Evolutionary conservation across 768 basidiomycete genomes (phyloP).

Genomic region (Calvatia gigantea): DNA sequence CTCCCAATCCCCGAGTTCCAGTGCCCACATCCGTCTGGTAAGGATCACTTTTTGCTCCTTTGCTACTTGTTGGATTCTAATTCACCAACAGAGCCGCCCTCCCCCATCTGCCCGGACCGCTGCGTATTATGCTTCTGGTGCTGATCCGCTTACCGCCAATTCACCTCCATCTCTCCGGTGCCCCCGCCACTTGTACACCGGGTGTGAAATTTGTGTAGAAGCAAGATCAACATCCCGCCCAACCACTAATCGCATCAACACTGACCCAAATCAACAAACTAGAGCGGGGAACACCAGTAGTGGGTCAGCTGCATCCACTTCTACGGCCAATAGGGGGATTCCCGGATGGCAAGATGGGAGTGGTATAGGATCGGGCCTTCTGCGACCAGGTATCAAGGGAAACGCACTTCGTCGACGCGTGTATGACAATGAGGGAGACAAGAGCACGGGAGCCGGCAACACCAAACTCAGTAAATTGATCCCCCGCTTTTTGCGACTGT

Average conservation of each 20-base stretch:
- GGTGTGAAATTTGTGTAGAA: conserved; percentile 76
- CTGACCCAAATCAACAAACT: not conserved
- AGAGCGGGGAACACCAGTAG: conserved; percentile 5
- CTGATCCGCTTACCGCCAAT: conserved; percentile 58
- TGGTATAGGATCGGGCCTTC: conserved; percentile 69
- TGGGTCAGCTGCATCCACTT: not conserved
- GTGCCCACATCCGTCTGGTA: conserved; percentile 2
- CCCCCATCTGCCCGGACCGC: conserved; percentile 38
- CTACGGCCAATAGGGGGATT: conserved; percentile 41
- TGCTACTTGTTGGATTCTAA: not conserved
- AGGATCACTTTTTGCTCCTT: not conserved
- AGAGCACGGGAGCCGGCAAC: conserved; percentile 46
- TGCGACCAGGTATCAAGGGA: conserved; percentile 51
- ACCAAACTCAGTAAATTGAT: conserved; percentile 65
- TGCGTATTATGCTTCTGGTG: conserved; percentile 55
- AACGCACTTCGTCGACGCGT: conserved; percentile 55
- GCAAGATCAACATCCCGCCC: conserved; percentile 38
- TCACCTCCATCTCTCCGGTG: conserved; percentile 64
- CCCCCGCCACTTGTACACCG: conserved; percentile 68
- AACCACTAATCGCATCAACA: not conserved
- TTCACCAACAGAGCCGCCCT: conserved; percentile 20
- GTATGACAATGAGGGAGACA: conserved; percentile 21
- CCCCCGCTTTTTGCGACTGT: conserved; percentile 70
- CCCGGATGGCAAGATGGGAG: conserved; percentile 75
- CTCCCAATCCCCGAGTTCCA: not conserved